Evolutionary conservation across 805 yeast genomes (phyloP).

Genomic region (Wickerhamiella alocasiicola): DNA sequence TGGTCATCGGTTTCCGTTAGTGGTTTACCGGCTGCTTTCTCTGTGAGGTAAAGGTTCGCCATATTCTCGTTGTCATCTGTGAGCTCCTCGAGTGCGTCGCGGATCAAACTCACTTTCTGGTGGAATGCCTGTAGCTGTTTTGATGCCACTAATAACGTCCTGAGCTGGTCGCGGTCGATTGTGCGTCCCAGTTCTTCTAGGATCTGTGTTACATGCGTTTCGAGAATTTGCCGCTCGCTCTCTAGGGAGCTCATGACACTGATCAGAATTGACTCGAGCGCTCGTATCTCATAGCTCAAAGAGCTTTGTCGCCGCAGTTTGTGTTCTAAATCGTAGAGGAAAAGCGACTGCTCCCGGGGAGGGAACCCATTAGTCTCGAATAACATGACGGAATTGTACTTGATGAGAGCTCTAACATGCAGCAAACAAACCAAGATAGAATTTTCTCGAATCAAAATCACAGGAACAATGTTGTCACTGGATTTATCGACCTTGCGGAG

Average conservation of each 20-base stretch:
- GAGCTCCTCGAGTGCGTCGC: constrained; percentile 75
- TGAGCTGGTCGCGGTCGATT: constrained; percentile 65
- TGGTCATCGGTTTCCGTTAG: constrained; percentile 45
- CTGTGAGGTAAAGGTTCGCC: constrained; percentile 69
- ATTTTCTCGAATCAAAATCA: constrained; percentile 64
- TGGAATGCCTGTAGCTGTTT: constrained; percentile 74
- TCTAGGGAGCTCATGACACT: constrained; percentile 67
- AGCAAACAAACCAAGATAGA: constrained; percentile 72
- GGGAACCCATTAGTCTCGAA: constrained; percentile 57
- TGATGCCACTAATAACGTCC: constrained; percentile 69
- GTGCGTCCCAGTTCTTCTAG: constrained; percentile 67
- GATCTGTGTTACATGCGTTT: constrained; percentile 60
- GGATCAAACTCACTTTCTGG: constrained; percentile 68
- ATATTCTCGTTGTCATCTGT: constrained; percentile 81
- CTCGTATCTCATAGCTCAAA: constrained; percentile 81
- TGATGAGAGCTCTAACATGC: constrained; percentile 83
- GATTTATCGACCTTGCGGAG: constrained; percentile 77
- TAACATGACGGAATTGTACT: constrained; percentile 62
- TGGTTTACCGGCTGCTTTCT: constrained; percentile 35
- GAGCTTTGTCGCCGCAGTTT: constrained; percentile 36
- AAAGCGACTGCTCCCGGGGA: constrained; percentile 56
- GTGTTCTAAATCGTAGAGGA: constrained; percentile 68
- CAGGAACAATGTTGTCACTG: constrained; percentile 74
- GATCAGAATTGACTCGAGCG: constrained; percentile 74
- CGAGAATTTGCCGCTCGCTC: constrained; percentile 78